Percentiles rank a stretch among this genome's conserved stretches.
Evolutionary conservation across 2,329 filamentous ascomycete genomes (phyloP).

Genomic region (Fusarium chlamydosporum): DNA sequence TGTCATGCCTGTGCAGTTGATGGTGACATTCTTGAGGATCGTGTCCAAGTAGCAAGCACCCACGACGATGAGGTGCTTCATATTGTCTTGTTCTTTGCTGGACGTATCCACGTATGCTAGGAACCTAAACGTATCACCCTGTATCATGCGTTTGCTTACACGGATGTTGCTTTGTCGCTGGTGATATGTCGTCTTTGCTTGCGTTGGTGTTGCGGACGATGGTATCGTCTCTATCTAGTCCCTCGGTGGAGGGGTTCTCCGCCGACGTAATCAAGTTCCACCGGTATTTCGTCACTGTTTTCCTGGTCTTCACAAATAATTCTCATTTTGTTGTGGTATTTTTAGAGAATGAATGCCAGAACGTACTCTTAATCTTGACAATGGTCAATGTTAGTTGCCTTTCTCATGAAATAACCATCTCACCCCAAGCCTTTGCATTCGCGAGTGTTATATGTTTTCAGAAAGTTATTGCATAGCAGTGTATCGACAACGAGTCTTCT

Average conservation of each 20-base stretch:
- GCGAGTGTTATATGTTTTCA: no score
- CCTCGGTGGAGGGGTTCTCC: slow-evolving; percentile 8
- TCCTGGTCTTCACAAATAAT: neutral
- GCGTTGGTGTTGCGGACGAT: slow-evolving; percentile 1
- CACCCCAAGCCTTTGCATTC: neutral
- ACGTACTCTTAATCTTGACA: no score
- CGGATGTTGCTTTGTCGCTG: neutral
- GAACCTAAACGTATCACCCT: neutral
- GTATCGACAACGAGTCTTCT: no score
- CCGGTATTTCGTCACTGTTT: slow-evolving; percentile 27
- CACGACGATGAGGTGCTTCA: slow-evolving; percentile 72
- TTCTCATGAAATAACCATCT: neutral
- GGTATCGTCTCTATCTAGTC: neutral
- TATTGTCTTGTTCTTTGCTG: slow-evolving; percentile 44
- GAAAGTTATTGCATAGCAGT: no score
- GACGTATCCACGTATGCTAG: neutral
- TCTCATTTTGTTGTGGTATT: neutral
- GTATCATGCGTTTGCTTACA: neutral
- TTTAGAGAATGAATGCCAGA: neutral
- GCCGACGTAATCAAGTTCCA: slow-evolving; percentile 32
- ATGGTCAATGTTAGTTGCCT: neutral
- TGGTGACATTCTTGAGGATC: slow-evolving; percentile 70
- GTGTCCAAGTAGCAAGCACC: slow-evolving; percentile 81
- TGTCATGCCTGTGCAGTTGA: slow-evolving; percentile 7
- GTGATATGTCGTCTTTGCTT: slow-evolving; percentile 6